Base-by-base conservation (phyloP, 192 early-diverging fungal genomes). In the Coemansia sp. region DNA sequence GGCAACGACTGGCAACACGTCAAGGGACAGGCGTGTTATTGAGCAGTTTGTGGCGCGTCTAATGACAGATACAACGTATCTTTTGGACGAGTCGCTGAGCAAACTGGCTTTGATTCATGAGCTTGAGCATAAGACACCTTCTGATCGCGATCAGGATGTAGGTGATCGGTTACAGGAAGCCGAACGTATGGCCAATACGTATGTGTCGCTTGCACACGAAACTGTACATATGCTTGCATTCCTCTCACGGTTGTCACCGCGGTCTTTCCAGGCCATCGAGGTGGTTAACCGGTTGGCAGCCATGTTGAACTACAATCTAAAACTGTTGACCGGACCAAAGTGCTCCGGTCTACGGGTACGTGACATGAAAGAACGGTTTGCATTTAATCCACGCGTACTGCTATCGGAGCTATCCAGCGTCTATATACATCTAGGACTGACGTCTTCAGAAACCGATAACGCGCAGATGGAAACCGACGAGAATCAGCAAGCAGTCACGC, bases 261-360 rank as follows among this genome's bases (percentile, higher is more conserved):
- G 85, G 31, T 93, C 95, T 6, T 99, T 99, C 82, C 79, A 96
- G 83, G 89, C 87, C 16, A 83, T 86, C 18, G 93, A 94, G 66
- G 93, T 99, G 52, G 95, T 97, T 17, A 91, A 92, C 49, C 85
- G 94, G 2, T 83, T 99, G 38, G 96, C 96, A 1, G 93, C 93
- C n/a, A 99, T 99, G 97, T 84, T 99, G 51, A 92, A 99, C 77
- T 96, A 92, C 73, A 97, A 96, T 62, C 80, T 99, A 38, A 80
- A 88, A 6, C 89, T 90, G 34, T 77, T 99, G 54, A 95, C 95
- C 1, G 97, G 97, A 0, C 94, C 95, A 8, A 89, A 90, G 63
- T 95, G 92, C 80, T 91, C 92, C 1, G 93, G 90, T 60, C 80
- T 99, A 16, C 93, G 93, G 60, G 96, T 95, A 32, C 29, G 63